Percentiles rank a stretch among this genome's conserved stretches.
Evolutionary conservation across 1,284 basidiomycete genomes (phyloP).

Genomic region (Anthracocystis walkeri): DNA sequence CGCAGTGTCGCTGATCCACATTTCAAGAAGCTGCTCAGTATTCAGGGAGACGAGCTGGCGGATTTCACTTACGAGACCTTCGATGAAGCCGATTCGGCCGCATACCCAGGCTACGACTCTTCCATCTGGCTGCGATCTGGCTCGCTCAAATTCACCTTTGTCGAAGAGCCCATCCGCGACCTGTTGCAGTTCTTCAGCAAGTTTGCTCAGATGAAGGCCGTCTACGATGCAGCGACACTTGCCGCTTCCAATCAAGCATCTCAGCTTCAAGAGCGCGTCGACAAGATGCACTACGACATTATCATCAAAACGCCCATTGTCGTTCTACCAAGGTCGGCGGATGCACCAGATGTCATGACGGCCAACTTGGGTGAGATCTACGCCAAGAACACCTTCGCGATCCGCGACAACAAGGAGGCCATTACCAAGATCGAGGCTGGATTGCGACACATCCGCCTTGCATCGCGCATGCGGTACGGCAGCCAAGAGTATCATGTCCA

Average conservation of each 20-base stretch:
- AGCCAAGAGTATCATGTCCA: slow-evolving; percentile 72
- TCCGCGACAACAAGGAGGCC: slow-evolving; percentile 67
- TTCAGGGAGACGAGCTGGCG: slow-evolving; percentile 94
- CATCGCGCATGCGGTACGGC: slow-evolving; percentile 55
- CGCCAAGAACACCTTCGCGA: slow-evolving; percentile 81
- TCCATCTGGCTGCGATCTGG: slow-evolving; percentile 87
- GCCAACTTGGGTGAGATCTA: slow-evolving; percentile 90
- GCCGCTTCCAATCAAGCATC: slow-evolving; percentile 88
- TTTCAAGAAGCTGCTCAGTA: slow-evolving; percentile 90
- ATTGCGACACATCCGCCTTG: slow-evolving; percentile 84
- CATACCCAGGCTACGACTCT: slow-evolving; percentile 86
- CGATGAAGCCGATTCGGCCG: slow-evolving; percentile 74
- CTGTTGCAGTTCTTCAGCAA: slow-evolving; percentile 87
- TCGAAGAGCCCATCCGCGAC: slow-evolving; percentile 86
- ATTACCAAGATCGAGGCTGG: slow-evolving; percentile 77
- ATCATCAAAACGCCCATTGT: slow-evolving; percentile 93
- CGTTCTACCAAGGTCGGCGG: slow-evolving; percentile 82
- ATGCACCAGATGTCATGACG: slow-evolving; percentile 79
- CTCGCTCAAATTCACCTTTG: slow-evolving; percentile 88
- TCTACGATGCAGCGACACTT: slow-evolving; percentile 94
- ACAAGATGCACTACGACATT: slow-evolving; percentile 88
- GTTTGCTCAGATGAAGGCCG: slow-evolving; percentile 80
- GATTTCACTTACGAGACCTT: slow-evolving; percentile 96
- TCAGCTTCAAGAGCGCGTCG: slow-evolving; percentile 74
- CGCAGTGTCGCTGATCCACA: slow-evolving; percentile 73